Evolutionary conservation across 495 filamentous ascomycete species (phyloP), one percentile per base, ranked within the genome.

Genomic region (Stereocaulon alpinum): DNA sequence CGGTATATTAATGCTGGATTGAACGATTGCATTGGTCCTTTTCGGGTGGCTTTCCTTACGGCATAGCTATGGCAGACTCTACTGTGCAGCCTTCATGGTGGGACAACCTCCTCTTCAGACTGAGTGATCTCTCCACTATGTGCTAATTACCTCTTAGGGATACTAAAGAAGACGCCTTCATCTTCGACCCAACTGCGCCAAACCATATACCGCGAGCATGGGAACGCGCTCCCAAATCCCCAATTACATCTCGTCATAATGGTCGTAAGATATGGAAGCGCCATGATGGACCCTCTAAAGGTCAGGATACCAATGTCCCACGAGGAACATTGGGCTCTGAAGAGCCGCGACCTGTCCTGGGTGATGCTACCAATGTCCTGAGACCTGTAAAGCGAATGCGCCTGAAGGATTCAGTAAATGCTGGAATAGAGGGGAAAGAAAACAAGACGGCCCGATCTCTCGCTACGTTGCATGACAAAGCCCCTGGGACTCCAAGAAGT

Each of bases 171-270:
- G 29, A 45, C 9, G 27, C 37, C 7, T 50, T 61, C 48, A 50
- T 15, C 15, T 64, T 75, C 75, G 63, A 71, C 67, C 34, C 76
- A 72, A 55, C 73, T 70, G 12, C 70, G 72, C 29, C 69, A 71
- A 60, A 73, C 72, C 62, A 52, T 47, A 67, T 59, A 43, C 77
- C 68, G 60, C 81, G 65, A 71, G 69, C 72, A 71, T 76, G 70
- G 80, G 83, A 72, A 72, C 74, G 69, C 73, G 79, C 69, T 74
- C 82, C 77, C 65, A 80, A 73, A 69, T 84, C 68, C 61, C 78
- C 74, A 58, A 78, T 75, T 54, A 64, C 68, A 49, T 61, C 69
- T 29, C 74, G 70, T 22, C 66, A 71, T 29, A 73, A 73, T 51
- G 70, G 76, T 6, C 73, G 72, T 37, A 80, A 79, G 52, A 63